A percentile compares a stretch with the other conserved stretches of the same genome.
Conservation (phyloP, 768 basidiomycete species). For the Amanita exitialis region DNA sequence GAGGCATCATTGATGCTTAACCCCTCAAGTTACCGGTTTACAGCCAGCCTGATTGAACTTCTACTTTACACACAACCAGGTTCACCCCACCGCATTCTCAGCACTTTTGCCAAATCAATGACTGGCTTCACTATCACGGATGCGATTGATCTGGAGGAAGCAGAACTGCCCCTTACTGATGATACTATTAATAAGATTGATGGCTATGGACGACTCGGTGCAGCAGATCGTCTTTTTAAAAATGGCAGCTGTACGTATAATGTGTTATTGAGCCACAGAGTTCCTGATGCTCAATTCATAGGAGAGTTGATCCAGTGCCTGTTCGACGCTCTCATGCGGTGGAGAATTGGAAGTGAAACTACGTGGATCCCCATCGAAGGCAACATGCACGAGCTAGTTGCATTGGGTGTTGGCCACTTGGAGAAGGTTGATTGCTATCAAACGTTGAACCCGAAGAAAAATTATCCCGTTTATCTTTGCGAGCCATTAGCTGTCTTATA, state of each 20-base stretch:
- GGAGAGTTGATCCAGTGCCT: slow-evolving; percentile 6
- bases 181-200: neutral
- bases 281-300: neutral
- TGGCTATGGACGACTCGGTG: slow-evolving; percentile 1
- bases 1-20: slow-evolving; percentile 1
- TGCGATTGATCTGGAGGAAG: slow-evolving; percentile 12
- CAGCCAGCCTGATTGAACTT: slow-evolving; percentile 12
- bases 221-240: slow-evolving; percentile 1
- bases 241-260: slow-evolving; percentile 3
- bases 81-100: slow-evolving; percentile 12
- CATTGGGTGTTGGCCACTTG: slow-evolving; percentile 9
- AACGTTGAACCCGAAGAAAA: neutral
- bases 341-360: slow-evolving; percentile 10
- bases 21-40: slow-evolving; percentile 10
- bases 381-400: slow-evolving; percentile 10
- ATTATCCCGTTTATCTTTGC: slow-evolving; percentile 10
- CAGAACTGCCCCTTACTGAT: slow-evolving; percentile 5
- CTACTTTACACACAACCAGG: slow-evolving; percentile 7
- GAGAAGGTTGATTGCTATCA: neutral
- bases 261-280: slow-evolving; percentile 5
- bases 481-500: slow-evolving; percentile 10
- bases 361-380: slow-evolving; percentile 7
- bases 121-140: slow-evolving; percentile 12
- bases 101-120: slow-evolving; percentile 8
- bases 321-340: slow-evolving; percentile 9